Base-by-base conservation (phyloP, 495 filamentous ascomycete genomes). In the Aspergillus conjunctus region DNA sequence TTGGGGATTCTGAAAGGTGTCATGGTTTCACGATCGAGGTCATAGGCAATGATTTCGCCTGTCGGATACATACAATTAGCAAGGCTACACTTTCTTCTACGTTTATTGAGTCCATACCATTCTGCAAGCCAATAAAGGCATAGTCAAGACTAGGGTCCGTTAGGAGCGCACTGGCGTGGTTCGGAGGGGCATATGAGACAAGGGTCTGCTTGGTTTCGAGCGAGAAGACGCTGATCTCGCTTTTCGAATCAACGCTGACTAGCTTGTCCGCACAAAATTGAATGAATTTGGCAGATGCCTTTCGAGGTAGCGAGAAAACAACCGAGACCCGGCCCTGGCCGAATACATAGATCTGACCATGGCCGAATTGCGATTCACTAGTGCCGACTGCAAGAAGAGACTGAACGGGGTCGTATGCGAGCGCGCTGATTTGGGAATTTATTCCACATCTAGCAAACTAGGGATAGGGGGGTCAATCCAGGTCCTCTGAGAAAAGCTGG, bases 331-430 rank as follows among this genome's bases (percentile, higher is more conserved):
- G 88, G 39, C 80, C 84, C 73, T 91, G 89, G 14, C 94, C 94
- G 67, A 94, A 97, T 65, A 98, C 79, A 73, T 94, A 94, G 70
- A 98, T 92, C 72, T 91, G 86, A 20, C 90, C 90, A 41, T 83
- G 83, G 55, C 90, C 89, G 59, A 84, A 92, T 62, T 87, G 82
- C 37, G 89, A 89, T 73, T 90, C 89, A 70, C 85, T 87, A 50
- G 95, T 98, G 26, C 92, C 94, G 49, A 98, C 83, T n/a, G 92
- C 94, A 32, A 98, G 80, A 31, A 98, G 87, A 18, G 92, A 96
- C 71, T 98, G 94, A 21, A 95, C 81, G 6, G 94, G 93, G 61
- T 97, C 92, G 79, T 95, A 97, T 63, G 93, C 88, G 45, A 98
- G 68, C 22, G 83, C 85, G 63, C 86, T 88, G 59, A 94, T 86